Conservation (phyloP, 495 filamentous ascomycete species). For the Xylaria scruposa region DNA sequence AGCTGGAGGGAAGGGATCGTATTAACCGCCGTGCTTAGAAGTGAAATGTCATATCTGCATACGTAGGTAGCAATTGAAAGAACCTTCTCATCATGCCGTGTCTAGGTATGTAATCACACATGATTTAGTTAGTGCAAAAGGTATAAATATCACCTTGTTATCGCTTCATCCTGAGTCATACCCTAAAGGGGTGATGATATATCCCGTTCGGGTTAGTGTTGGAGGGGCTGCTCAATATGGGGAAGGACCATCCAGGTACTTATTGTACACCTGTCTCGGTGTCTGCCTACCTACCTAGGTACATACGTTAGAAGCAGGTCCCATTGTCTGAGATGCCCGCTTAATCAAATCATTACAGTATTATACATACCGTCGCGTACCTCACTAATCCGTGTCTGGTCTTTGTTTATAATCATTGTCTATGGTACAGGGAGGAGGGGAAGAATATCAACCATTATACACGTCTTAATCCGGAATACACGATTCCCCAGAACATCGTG, state of each 20-base stretch:
- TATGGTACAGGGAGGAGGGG: not conserved
- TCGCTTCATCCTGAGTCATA: not conserved
- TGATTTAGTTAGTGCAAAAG: not conserved
- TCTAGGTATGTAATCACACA: not conserved
- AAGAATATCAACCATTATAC: not conserved
- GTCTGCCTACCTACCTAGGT: not conserved
- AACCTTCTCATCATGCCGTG: not conserved
- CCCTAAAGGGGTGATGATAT: not conserved
- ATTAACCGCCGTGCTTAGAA: conserved; percentile 16
- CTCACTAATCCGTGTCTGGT: not conserved
- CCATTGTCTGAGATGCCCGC: not conserved
- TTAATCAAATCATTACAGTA: not conserved
- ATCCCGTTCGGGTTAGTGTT: conserved; percentile 13
- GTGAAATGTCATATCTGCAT: conserved; percentile 25
- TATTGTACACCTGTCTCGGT: not conserved
- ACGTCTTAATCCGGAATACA: not conserved
- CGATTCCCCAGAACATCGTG: not conserved
- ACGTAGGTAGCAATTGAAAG: conserved; percentile 16
- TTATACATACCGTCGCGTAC: not conserved
- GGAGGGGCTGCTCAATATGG: conserved; percentile 1
- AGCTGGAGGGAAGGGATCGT: conserved; percentile 4
- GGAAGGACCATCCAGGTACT: not conserved
- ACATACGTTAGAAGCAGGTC: too few species aligned
- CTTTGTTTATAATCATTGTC: not conserved
- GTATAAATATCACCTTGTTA: not conserved